phyloP scores from a whole-genome alignment of 2,329 filamentous ascomycete species.

The Chalara sp. region DNA sequence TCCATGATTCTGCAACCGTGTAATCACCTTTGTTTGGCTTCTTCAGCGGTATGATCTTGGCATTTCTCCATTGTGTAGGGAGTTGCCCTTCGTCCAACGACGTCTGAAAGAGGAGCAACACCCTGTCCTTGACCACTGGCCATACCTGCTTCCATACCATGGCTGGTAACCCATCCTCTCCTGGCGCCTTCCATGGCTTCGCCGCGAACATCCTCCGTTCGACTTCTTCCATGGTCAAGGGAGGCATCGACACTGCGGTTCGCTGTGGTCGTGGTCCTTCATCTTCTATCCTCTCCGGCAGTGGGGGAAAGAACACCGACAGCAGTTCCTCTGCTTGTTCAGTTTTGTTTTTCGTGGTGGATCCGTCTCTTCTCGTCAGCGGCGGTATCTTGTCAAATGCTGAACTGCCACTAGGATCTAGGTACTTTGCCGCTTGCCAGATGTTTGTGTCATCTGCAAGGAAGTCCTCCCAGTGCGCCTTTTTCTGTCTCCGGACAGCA shows the following conservation, averaged over 20 bases:
- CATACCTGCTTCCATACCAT: background rate
- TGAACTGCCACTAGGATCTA: background rate
- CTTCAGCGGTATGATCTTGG: too few species aligned
- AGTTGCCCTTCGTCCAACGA: too few species aligned
- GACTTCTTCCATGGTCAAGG: background rate
- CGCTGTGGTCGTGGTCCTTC: slow-evolving; percentile 1
- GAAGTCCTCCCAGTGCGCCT: slow-evolving; percentile 22
- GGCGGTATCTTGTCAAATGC: background rate
- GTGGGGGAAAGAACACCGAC: background rate
- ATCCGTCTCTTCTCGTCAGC: background rate
- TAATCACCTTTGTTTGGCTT: too few species aligned
- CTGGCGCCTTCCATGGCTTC: background rate
- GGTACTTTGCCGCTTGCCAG: slow-evolving; percentile 8
- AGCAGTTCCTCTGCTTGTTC: slow-evolving; percentile 2
- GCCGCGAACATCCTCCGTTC: slow-evolving; percentile 1
- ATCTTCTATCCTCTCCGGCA: slow-evolving; percentile 1
- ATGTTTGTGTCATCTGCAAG: slow-evolving; percentile 24
- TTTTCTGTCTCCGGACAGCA: slow-evolving; percentile 14
- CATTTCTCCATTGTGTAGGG: too few species aligned
- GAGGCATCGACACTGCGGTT: background rate
- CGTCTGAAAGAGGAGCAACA: too few species aligned
- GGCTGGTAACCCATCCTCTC: background rate
- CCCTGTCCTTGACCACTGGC: background rate
- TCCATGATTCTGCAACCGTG: too few species aligned
- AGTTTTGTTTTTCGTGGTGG: background rate